A percentile compares a stretch with the other conserved stretches of the same genome.
phyloP scores from a whole-genome alignment of 2,329 filamentous ascomycete species.

The Hypoxylon sp. region DNA sequence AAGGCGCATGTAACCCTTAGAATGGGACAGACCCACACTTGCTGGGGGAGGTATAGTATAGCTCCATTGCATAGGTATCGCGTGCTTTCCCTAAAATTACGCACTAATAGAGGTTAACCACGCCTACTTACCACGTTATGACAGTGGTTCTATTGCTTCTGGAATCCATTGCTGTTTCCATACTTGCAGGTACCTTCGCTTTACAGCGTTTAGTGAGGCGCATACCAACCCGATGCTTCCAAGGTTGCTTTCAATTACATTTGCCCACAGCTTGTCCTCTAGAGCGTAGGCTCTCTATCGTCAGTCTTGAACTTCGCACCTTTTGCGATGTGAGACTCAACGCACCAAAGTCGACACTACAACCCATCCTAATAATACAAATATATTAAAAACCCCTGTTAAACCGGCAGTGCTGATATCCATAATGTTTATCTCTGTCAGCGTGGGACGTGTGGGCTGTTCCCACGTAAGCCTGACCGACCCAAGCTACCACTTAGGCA shows the following conservation, averaged over 20 bases:
- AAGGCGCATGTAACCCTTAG: constrained; percentile 4
- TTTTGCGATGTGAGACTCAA: neutral
- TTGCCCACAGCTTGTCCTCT: too few species aligned
- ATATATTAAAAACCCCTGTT: constrained; percentile 1
- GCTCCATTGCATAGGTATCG: neutral
- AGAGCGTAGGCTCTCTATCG: too few species aligned
- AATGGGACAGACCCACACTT: neutral
- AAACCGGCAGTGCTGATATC: constrained; percentile 15
- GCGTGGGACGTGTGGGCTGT: constrained; percentile 23
- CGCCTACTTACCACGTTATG: neutral
- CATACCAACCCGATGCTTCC: too few species aligned
- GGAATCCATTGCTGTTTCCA: neutral
- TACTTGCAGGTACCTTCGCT: neutral
- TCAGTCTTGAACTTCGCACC: neutral
- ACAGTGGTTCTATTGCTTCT: neutral
- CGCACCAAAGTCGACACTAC: neutral
- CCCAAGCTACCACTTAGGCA: constrained; percentile 11
- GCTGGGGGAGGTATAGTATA: neutral
- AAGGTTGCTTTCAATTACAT: neutral
- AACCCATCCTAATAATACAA: neutral
- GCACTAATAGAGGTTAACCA: constrained; percentile 12
- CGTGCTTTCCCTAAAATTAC: constrained; percentile 12
- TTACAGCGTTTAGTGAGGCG: neutral
- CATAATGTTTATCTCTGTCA: constrained; percentile 14
- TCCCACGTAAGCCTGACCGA: constrained; percentile 40